Evolutionary conservation across 2,329 filamentous ascomycete genomes (phyloP).

Genomic region (Xylariaceae sp.): DNA sequence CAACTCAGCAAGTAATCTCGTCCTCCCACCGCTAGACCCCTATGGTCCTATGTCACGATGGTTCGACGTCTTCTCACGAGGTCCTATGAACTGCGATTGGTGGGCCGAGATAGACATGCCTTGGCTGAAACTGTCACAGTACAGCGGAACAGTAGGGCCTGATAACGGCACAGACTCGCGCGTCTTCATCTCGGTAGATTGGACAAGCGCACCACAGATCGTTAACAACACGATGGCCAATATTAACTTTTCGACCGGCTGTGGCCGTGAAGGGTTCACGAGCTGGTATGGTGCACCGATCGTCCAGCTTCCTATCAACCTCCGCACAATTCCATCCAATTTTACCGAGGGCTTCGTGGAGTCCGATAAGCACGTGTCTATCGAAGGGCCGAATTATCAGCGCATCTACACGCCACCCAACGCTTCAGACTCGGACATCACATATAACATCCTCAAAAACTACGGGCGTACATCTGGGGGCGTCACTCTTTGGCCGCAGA

Average conservation of each 20-base stretch:
- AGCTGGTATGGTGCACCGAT: slow-evolving; percentile 42
- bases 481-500: slow-evolving; percentile 58
- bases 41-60: slow-evolving; percentile 60
- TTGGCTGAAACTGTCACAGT: slow-evolving; percentile 56
- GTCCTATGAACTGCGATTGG: slow-evolving; percentile 57
- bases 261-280: slow-evolving; percentile 35
- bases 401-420: slow-evolving; percentile 39
- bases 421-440: slow-evolving; percentile 36
- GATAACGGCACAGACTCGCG: slow-evolving; percentile 52
- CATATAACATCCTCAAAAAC: slow-evolving; percentile 55
- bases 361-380: slow-evolving; percentile 58
- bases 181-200: slow-evolving; percentile 59
- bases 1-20: slow-evolving; percentile 56
- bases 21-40: slow-evolving; percentile 58
- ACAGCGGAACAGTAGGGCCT: slow-evolving; percentile 52
- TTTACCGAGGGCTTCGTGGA: slow-evolving; percentile 66
- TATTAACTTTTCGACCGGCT: slow-evolving; percentile 51
- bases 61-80: slow-evolving; percentile 66
- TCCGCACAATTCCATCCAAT: slow-evolving; percentile 49
- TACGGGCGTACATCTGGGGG: slow-evolving; percentile 63
- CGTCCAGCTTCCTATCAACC: slow-evolving; percentile 58
- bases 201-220: slow-evolving; percentile 44
- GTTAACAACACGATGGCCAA: slow-evolving; percentile 48
- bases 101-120: slow-evolving; percentile 48
- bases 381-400: slow-evolving; percentile 57